Base-by-base conservation (phyloP, 2,329 filamentous ascomycete species). In the Fonsecaea nubica region DNA sequence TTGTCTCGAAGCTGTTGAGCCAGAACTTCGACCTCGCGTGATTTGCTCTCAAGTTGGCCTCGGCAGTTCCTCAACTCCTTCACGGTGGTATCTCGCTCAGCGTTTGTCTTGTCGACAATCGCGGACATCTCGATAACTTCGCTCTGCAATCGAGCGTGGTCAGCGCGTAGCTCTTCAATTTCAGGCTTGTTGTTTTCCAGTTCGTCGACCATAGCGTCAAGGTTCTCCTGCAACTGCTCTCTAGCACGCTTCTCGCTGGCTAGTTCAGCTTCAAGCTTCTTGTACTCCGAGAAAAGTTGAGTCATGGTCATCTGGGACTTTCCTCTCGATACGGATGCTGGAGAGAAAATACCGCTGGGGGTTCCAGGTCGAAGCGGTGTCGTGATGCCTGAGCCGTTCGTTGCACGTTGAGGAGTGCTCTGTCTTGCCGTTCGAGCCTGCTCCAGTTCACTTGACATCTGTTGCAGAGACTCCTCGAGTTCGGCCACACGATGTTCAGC, bases 1-100 rank as follows among this genome's bases (percentile, higher is more conserved):
- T 96, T 85, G 77, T 98, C 95, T 38, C 94, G 90, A 8, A 98
- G 83, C 76, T 97, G 93, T 71, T 93, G 91, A 59, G 90, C 90
- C 30, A 96, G 82, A 45, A 97, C 92, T 67, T 91, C 89, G 36
- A 86, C 85, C 78, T 98, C 93, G 54, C 82, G 84, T 5, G 80
- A 78, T 32, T 85, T 77, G 18, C 86, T 86, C 65, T 85, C 85
- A 63, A 93, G 84, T 64, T 92, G 86, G n/a, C 87, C 86, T 75
- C 95, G 89, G 61, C 90, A 90, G 78, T 91, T 94, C 71, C 93
- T 87, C 10, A 90, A 86, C 30, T 91, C 89, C 77, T 92, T 93
- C 66, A 89, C 89, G 1, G 93, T 91, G 4, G 82, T 79, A 71
- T 98, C 93, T 45, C 92, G 89, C 74, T 94, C 92, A 74, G 90